A percentile compares a stretch with the other conserved stretches of the same genome.
phyloP scores from a whole-genome alignment of 805 yeast genomes.

The Pichia phayaonensis region DNA sequence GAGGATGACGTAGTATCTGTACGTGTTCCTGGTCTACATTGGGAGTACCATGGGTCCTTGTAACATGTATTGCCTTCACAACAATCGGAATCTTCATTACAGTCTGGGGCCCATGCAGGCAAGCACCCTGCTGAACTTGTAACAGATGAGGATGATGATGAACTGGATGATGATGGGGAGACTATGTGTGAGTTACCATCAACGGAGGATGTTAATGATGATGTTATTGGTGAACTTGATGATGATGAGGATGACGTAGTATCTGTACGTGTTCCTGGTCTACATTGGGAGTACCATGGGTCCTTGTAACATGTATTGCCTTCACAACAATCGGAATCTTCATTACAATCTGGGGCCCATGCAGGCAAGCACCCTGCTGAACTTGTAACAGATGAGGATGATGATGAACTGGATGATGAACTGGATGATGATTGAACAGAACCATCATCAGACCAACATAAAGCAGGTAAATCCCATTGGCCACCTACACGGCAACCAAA shows the following conservation, averaged over 20 bases:
- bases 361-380: not conserved
- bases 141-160: not conserved
- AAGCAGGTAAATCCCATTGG: slow-evolving; percentile 2
- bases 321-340: not conserved
- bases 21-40: not conserved
- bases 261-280: not conserved
- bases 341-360: not conserved
- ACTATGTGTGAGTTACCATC: too few species aligned
- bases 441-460: slow-evolving; percentile 4
- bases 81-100: not conserved
- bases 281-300: not conserved
- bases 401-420: not conserved
- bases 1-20: slow-evolving; percentile 1
- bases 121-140: not conserved
- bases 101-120: not conserved
- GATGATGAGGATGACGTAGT: not conserved
- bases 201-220: not conserved
- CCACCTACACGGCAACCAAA: slow-evolving; percentile 18
- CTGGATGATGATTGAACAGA: not conserved
- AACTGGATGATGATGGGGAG: not conserved
- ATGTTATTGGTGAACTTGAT: not conserved
- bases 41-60: not conserved
- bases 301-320: not conserved
- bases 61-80: not conserved
- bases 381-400: not conserved